phyloP scores from a whole-genome alignment of 441 rosid genomes.

The Gossypium armourianum region DNA sequence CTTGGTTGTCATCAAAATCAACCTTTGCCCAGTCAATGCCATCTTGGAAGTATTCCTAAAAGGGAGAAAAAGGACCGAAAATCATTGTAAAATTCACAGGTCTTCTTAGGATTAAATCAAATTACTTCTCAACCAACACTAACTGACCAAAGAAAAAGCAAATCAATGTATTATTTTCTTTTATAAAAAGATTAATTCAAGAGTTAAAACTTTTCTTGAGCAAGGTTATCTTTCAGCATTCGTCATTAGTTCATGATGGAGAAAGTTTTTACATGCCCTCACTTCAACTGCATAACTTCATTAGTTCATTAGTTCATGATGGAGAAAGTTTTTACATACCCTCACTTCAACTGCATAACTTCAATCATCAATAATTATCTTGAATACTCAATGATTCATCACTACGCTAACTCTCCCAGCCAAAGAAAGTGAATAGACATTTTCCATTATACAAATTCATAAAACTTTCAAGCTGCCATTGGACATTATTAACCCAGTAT shows the following conservation, averaged over 20 bases:
- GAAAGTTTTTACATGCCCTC: not conserved
- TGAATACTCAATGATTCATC: not conserved
- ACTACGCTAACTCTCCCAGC: not conserved
- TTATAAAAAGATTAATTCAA: not conserved
- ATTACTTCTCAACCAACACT: not conserved
- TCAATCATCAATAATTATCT: not conserved
- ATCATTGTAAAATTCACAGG: not conserved
- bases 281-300: not conserved
- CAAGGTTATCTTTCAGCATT: slow-evolving; percentile 2
- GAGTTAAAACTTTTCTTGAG: not conserved
- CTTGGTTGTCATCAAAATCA: slow-evolving; percentile 92
- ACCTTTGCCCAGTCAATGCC: slow-evolving; percentile 97
- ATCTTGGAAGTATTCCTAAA: slow-evolving; percentile 91
- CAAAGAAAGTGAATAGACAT: not conserved
- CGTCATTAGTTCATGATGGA: not conserved
- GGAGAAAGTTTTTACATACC: not conserved
- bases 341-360: not conserved
- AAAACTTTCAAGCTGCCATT: not conserved
- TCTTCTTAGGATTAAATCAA: slow-evolving; percentile 3
- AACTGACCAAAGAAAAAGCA: not conserved
- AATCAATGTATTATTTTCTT: not conserved
- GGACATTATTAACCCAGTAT: not conserved
- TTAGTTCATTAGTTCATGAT: not conserved
- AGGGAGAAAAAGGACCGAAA: not conserved
- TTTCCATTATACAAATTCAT: not conserved